phyloP scores from a whole-genome alignment of 2,329 filamentous ascomycete genomes.

The Bipolaris zeicola region DNA sequence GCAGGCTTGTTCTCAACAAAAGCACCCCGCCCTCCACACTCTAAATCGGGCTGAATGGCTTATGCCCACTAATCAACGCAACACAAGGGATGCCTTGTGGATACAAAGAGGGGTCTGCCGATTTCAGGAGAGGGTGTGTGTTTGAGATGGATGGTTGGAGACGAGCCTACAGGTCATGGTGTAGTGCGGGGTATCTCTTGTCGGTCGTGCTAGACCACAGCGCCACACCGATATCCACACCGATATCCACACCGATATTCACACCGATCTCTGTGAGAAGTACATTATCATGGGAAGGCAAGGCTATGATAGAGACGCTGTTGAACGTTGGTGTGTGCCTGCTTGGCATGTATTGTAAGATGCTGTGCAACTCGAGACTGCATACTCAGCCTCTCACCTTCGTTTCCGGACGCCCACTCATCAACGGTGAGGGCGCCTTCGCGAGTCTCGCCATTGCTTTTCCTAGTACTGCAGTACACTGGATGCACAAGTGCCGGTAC shows the following conservation, averaged over 20 bases:
- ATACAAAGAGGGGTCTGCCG: slow-evolving; percentile 1
- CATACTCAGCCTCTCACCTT: neutral
- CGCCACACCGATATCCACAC: slow-evolving; percentile 1
- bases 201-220: neutral
- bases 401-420: neutral
- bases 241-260: slow-evolving; percentile 2
- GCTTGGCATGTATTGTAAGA: neutral
- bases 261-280: neutral
- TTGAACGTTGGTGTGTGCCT: neutral
- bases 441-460: neutral
- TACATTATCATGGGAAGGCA: neutral
- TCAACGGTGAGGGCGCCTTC: neutral
- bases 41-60: slow-evolving; percentile 6
- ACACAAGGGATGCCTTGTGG: neutral
- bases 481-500: neutral
- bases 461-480: neutral
- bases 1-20: slow-evolving; percentile 27
- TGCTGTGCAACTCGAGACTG: neutral
- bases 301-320: neutral
- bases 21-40: slow-evolving; percentile 15
- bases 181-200: slow-evolving; percentile 4
- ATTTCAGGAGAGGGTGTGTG: neutral
- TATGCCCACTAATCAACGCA: neutral
- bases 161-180: neutral
- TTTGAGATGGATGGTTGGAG: neutral